Percentiles rank a stretch among this genome's conserved stretches.
Evolutionary conservation across 129 eudicot genomes (phyloP).

Genomic region (sunflower (Helianthus annuus)): HanXRQr2.0-SUNRISE NC_035441.2:184700895-184701394

Average conservation of each 20-base stretch:
- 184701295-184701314: slow-evolving; percentile 97
- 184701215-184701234: slow-evolving; percentile 87
- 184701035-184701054: slow-evolving; percentile 98
- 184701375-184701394: slow-evolving; percentile 64
- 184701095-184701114: slow-evolving; percentile 97
- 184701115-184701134: slow-evolving; percentile 91
- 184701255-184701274: slow-evolving; percentile 96
- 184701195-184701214: slow-evolving; percentile 84
- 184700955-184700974: slow-evolving; percentile 31
- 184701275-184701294: slow-evolving; percentile 98
- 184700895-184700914: slow-evolving; percentile 97
- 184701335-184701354: slow-evolving; percentile 99
- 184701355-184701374: slow-evolving; percentile 97
- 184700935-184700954: slow-evolving; percentile 99
- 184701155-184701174: slow-evolving; percentile 95
- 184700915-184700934: slow-evolving; percentile 99
- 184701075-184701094: slow-evolving; percentile 96
- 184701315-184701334: slow-evolving; percentile 96
- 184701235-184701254: slow-evolving; percentile 66
- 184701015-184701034: slow-evolving; percentile 50
- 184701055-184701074: slow-evolving; percentile 99
- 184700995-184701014: not conserved
- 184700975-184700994: not conserved
- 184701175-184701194: slow-evolving; percentile 85
- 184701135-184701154: slow-evolving; percentile 98